Evolutionary conservation across 2,329 filamentous ascomycete genomes (phyloP), one percentile per base, ranked within the genome.

Genomic region (Ophiostoma himal-ulmi): DNA sequence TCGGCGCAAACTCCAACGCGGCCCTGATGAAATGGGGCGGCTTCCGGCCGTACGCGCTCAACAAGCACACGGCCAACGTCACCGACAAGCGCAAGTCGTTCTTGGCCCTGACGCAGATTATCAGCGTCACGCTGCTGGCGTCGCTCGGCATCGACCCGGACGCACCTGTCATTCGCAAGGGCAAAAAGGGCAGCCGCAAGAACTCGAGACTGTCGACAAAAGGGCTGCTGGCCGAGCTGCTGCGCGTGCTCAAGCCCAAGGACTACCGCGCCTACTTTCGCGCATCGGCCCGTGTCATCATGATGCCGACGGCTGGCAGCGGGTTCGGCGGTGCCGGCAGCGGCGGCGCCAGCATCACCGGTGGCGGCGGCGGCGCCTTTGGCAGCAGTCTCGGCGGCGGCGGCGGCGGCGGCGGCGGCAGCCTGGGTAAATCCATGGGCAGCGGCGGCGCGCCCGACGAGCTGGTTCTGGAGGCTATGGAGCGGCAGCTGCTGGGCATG

Each of bases 231-330:
- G 48, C 65, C 1, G 69, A 73, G 65, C 69, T 75, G 64, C 67
- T 73, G 66, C 74, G 74, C 30, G 71, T 73, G 30, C 70, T 75
- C 34, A 69, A 72, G 69, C 74, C 74, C 54, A 72, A 71, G 64
- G 73, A 75, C 71, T 75, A 75, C 71, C 74, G 74, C 22, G 70
- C 74, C 7, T 73, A 72, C 69, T 75, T 74, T 65, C 73, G 72
- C 17, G 72, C 74, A 5, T 48, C 74, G 13, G 73, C 74, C 1
- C 74, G 74, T 30, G 72, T 75, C 1, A 60, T 75, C 10, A 57
- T 75, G 70, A 36, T 74, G 52, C 73, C 74, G 8, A 69, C 65
- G 11, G 60, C 48, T 0, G 22, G 67, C 11, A 5, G 62, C 10
- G 17, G 34, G 1, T 65, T 39, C 13, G 39, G 39, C 22, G 22